Base-by-base conservation (phyloP, 352 stramenopile genomes). In the Phytophthora europaea region DNA sequence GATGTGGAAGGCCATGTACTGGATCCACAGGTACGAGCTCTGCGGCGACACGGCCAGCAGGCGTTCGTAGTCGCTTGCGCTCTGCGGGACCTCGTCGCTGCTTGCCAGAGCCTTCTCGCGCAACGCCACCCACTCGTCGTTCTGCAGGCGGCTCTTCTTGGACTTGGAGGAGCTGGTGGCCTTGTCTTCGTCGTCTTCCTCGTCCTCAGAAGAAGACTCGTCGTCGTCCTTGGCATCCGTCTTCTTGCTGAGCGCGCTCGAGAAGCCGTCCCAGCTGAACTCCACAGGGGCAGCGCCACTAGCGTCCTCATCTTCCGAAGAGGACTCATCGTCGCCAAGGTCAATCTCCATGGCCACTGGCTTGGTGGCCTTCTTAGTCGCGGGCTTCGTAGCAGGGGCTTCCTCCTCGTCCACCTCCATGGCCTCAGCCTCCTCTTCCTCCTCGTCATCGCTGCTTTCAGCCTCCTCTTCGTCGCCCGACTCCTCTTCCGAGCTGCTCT, bases 1-100 rank as follows among this genome's bases (percentile, higher is more conserved):
- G 36, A 99, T 83, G 79, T 99, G 92, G 84, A 98, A 99, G 16
- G 97, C 97, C 97, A 99, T 99, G 86, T 98, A 99, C 73, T 97
- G 93, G 73, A 99, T 99, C 97, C 97, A 99, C 67, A 98, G 63
- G 81, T 98, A 98, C 54, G 96, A 99, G 70, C 90, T 98, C 76
- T 99, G 98, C 16, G 97, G 97, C 59, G 90, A 97, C 55, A 96
- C 94, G 12, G 94, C 94, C 55, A 99, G 79, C 51, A 99, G 79
- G 22, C 97, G 95, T 78, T 99, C 97, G 80, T 98, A 99, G 76
- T 99, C 97, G 51, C 94, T 93, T 13, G 94, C 84, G 8, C 88
- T 98, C 75, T 99, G 94, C 31, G 97, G 95, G 38, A 93, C 93
- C 28, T 96, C 90, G 38, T 98, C 94, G 52, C 93, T 94, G 78